Evolutionary conservation across 1,139 yeast species (phyloP).

Genomic region (Kodamaea sp.): DNA sequence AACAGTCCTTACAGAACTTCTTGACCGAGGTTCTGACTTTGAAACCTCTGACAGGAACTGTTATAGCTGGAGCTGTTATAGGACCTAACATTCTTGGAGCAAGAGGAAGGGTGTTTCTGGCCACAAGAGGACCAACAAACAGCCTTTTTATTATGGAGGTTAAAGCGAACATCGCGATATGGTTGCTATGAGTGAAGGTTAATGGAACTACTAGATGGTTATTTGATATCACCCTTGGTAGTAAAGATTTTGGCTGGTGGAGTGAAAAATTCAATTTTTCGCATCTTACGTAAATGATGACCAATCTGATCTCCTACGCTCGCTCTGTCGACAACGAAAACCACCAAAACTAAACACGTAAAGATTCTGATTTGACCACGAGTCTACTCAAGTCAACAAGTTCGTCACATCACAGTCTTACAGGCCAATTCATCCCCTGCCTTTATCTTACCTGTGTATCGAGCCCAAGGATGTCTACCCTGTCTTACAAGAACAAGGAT

Average conservation of each 20-base stretch:
- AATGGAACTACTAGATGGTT: too few species aligned
- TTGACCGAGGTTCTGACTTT: conserved; percentile 76
- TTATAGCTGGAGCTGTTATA: conserved; percentile 9
- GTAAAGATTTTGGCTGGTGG: background rate
- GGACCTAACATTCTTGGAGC: conserved; percentile 19
- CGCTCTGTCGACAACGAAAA: conserved; percentile 12
- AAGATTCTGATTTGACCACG: conserved; percentile 3
- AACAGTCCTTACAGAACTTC: conserved; percentile 89
- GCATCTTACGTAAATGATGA: background rate
- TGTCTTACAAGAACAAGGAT: conserved; percentile 81
- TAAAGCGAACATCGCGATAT: conserved; percentile 19
- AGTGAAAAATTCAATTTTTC: conserved; percentile 1
- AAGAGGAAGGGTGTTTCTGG: conserved; percentile 12
- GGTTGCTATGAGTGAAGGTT: too few species aligned
- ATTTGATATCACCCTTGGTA: too few species aligned
- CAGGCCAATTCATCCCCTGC: too few species aligned
- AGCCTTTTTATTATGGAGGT: conserved; percentile 19
- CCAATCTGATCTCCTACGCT: background rate
- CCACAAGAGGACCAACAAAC: conserved; percentile 15
- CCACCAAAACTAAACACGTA: conserved; percentile 11
- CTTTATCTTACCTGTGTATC: too few species aligned
- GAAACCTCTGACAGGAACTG: conserved; percentile 19
- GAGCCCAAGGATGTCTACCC: conserved; percentile 65
- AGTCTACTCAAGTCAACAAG: too few species aligned
- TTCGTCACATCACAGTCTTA: too few species aligned